Evolutionary conservation across 2,329 filamentous ascomycete genomes (phyloP), one percentile per base, ranked within the genome.

Genomic region (Fusarium caatingaense): DNA sequence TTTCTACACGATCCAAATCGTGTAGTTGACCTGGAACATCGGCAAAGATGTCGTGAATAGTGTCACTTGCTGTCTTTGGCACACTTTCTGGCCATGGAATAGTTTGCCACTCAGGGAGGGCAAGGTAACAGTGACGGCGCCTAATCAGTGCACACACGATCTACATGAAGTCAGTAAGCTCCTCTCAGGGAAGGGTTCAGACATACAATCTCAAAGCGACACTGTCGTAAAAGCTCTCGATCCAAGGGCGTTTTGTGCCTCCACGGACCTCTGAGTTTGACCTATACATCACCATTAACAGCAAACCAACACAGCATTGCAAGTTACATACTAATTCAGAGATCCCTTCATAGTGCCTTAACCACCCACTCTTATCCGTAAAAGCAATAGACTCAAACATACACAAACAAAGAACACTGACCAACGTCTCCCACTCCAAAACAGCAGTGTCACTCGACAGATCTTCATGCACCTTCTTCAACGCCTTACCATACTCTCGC

Each of bases 351-450:
- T 62, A 66, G 15, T 66, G 64, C 2, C 48, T 66, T 1, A 67
- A 4, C 56, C 63, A 66, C 9, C 63, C 64, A 6, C 37, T 62
- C 8, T 34, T 63, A 1, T 66, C 56, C 2, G 56, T 67, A 48
- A 67, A 67, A 20, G 45, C 64, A 6, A 66, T 27, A 18, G 23
- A 57, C 49, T 66, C 56, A 34, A 66, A 66, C 62, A 66, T 56
- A 10, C 45, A 56, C 4, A 66, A 16, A 9, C 64, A 66, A 5
- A 66, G n/a, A 5, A 67, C 64, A 27, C 64, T 62, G 1, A 64
- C 64, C 21, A 66, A 21, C 8, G 64, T 66, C 3, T 63, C 56
- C 64, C 63, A 67, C 6, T 66, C 49, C 2, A 66, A 15, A 2
- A 56, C 56, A 11, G 34, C 2, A 4, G 45, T 47, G 5, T 49